Base-by-base conservation (phyloP, 768 basidiomycete species). In the Tricholoma sp. region DNA sequence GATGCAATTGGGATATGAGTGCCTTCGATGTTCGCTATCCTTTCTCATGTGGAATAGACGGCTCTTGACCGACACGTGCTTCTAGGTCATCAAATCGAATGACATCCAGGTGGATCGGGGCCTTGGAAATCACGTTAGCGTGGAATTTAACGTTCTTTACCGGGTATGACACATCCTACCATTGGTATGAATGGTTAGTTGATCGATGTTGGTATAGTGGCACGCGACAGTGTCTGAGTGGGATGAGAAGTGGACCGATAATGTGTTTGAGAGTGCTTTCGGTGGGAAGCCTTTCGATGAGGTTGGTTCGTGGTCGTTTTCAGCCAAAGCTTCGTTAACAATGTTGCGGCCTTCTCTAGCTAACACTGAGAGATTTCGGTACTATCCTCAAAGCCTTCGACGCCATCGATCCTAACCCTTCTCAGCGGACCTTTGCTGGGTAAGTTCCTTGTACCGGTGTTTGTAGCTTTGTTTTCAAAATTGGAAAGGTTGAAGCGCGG, bases 121-220 rank as follows among this genome's bases (percentile, higher is more conserved):
- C n/a, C 68, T 76, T 50, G 86, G 86, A 12, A 86, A 87, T 59
- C 78, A 78, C 53, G 76, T 77, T 56, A 85, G 83, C n/a, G 72
- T 85, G 41, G 86, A 89, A 61, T 88, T 88, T 72, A 86, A 74
- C 51, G 55, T 75, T 13, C 59, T 77, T 3, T 77, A 77, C 66
- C 49, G 74, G 41, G 74, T 73, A 60, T 34, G 65, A 58, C 41
- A 7, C 11, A 49, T 28, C 28, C 37, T 17, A 17, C 54, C 17
- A 34, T 45, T 6, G 1, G 39, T 39, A 6, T n/a, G 11, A 17
- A 31, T 9, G n/a, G 33, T 24, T 34, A 39, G n/a, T 45, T 45
- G 36, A 49, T 17, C 24, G 24, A 24, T 34, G 3, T 17, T 49
- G 17, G 10, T 7, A 13, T 33, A 74, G 71, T 85, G 83, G 84